Conservation (phyloP, 1,139 yeast genomes). For the Spathaspora sp. region DNA sequence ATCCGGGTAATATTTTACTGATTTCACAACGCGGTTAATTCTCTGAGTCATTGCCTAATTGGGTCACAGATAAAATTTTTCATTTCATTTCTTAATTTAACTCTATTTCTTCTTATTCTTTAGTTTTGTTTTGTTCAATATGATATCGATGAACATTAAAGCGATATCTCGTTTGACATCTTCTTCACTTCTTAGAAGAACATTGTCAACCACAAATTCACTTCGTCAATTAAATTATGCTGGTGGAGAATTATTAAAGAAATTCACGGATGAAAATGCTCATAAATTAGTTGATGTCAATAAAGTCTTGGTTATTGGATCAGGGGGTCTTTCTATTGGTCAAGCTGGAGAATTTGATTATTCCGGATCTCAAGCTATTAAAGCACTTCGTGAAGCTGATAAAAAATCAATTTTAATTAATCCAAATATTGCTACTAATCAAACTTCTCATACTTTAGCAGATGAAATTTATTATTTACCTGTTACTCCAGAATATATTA, state of each 20-base stretch:
- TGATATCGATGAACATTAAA: slow-evolving; percentile 2
- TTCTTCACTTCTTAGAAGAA: slow-evolving; percentile 2
- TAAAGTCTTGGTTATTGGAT: slow-evolving; percentile 90
- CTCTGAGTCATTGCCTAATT: slow-evolving; percentile 10
- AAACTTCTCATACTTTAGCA: slow-evolving; percentile 93
- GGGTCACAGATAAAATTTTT: slow-evolving; percentile 6
- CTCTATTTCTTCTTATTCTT: neutral
- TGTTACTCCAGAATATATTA: slow-evolving; percentile 93
- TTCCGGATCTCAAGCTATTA: slow-evolving; percentile 96
- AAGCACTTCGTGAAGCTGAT: slow-evolving; percentile 89
- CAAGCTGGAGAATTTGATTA: slow-evolving; percentile 99
- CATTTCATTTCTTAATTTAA: neutral
- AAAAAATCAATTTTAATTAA: slow-evolving; percentile 84
- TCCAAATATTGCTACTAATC: slow-evolving; percentile 97
- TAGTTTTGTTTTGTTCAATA: neutral
- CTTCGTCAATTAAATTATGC: slow-evolving; percentile 11
- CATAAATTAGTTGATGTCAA: slow-evolving; percentile 83
- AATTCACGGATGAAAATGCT: slow-evolving; percentile 34
- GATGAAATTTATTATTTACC: slow-evolving; percentile 95
- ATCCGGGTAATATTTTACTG: slow-evolving; percentile 6
- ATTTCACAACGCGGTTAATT: slow-evolving; percentile 11
- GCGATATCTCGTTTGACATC: slow-evolving; percentile 2
- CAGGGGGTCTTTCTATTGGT: slow-evolving; percentile 97
- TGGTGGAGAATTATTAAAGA: slow-evolving; percentile 47
- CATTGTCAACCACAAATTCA: slow-evolving; percentile 5